phyloP scores from a whole-genome alignment of 1,284 basidiomycete species.

The Leccinum proximum region DNA sequence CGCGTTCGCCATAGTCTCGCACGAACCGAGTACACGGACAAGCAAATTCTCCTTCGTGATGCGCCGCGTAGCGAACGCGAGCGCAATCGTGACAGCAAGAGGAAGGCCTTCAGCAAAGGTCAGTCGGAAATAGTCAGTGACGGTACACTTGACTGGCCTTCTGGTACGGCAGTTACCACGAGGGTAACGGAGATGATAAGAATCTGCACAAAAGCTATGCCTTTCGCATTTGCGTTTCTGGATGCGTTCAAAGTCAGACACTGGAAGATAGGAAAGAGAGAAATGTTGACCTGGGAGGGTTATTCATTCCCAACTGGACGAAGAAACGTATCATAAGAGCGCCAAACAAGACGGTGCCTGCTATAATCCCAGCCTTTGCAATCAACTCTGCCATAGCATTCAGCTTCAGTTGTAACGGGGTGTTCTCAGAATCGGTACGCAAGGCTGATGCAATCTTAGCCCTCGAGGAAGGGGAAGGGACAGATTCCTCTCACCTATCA shows the following conservation, averaged over 20 bases:
- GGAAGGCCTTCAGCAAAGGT: constrained; percentile 66
- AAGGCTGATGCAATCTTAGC: constrained; percentile 49
- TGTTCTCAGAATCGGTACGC: constrained; percentile 79
- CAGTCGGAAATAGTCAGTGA: constrained; percentile 7
- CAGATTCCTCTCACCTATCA: constrained; percentile 71
- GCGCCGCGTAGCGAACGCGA: constrained; percentile 96
- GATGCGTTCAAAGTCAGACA: constrained; percentile 6
- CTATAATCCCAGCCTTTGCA: constrained; percentile 84
- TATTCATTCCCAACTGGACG: constrained; percentile 69
- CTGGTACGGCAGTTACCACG: constrained; percentile 96
- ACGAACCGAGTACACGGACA: constrained; percentile 93
- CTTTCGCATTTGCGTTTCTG: constrained; percentile 79
- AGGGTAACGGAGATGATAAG: constrained; percentile 95
- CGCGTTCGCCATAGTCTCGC: constrained; percentile 99
- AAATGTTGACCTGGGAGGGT: constrained; percentile 44
- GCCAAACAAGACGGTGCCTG: constrained; percentile 81
- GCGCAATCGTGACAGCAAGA: constrained; percentile 64
- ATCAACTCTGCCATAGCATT: constrained; percentile 93
- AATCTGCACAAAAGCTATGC: constrained; percentile 90
- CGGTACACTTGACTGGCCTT: constrained; percentile 52
- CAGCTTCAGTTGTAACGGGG: constrained; percentile 93
- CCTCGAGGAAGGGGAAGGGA: constrained; percentile 2
- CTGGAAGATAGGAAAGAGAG: neutral
- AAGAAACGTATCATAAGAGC: constrained; percentile 95
- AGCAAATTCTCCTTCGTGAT: constrained; percentile 96